Base-by-base conservation (phyloP, 495 filamentous ascomycete genomes). In the Podospora anserina region DNA sequence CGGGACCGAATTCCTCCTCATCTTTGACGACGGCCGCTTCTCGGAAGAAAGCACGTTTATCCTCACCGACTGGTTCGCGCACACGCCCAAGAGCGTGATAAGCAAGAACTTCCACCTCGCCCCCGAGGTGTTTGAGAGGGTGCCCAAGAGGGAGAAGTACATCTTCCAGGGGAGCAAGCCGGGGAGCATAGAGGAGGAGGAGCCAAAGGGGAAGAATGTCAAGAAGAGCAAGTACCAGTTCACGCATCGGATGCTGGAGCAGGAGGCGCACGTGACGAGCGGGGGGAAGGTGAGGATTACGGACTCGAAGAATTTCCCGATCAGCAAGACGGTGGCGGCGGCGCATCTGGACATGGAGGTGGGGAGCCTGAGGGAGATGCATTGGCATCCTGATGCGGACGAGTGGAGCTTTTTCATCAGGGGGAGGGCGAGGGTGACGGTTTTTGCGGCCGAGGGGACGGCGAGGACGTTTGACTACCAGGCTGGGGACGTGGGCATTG, bases 41-140 rank as follows among this genome's bases (percentile, higher is more conserved):
- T 88, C 86, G 6, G 89, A 91, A 73, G 89, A 91, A 67, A 88
- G 86, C 20, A 91, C 89, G 2, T 91, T 91, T 69, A 65, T 91
- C 11, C 74, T 91, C 34, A 87, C 86, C 0, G 89, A 91, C 74
- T 90, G 87, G 88, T 76, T 90, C 65, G 85, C 85, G 4, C 88
- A 88, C 71, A 90, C 87, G 0, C 88, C 88, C 4, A 86, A 86
- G 61, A 81, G 85, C 1, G 88, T 90, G 5, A 78, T 91, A 5
- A 77, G 85, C 56, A 83, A 91, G 76, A 90, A 90, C 79, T 90
- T 90, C 81, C 80, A 85, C 69, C 69, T 89, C 4, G 78, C 82
- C 0, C 85, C 88, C 1, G 81, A 89, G 58, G 74, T 86, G 6
- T 89, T 92, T 72, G 78, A 80, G 18, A 77, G 84, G 66, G 78